A percentile compares a stretch with the other conserved stretches of the same genome.
Evolutionary conservation across 2,329 filamentous ascomycete genomes (phyloP).

Genomic region (Cladosporium sp.): DNA sequence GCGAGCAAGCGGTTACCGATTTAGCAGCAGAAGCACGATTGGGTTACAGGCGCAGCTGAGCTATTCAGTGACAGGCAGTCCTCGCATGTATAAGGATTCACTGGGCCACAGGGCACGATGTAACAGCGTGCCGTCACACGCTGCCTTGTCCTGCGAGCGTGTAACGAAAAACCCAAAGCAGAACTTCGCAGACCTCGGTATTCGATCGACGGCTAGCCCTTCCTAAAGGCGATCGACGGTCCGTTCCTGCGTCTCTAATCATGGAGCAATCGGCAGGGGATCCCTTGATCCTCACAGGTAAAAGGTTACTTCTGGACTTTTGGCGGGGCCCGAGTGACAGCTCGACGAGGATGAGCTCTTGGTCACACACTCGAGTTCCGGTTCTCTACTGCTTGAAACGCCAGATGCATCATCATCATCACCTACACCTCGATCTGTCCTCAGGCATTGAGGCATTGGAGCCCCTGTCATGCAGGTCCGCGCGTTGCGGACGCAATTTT

Average conservation of each 20-base stretch:
- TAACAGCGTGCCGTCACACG: not conserved
- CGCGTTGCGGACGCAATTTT: constrained; percentile 4
- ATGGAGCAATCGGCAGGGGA: constrained; percentile 2
- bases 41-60: not conserved
- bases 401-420: too few relatives aligned
- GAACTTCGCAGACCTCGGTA: constrained; percentile 10
- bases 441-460: too few relatives aligned
- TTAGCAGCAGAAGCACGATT: constrained; percentile 6
- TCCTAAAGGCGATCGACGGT: constrained; percentile 2
- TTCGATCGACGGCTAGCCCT: constrained; percentile 9
- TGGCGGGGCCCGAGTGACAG: too few relatives aligned
- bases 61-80: not conserved
- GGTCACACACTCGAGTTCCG: too few relatives aligned
- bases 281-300: not conserved
- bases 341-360: too few relatives aligned
- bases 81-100: not conserved
- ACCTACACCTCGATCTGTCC: too few relatives aligned
- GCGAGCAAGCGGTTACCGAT: constrained; percentile 1
- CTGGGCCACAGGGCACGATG: too few relatives aligned
- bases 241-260: not conserved
- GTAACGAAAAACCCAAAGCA: not conserved
- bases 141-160: not conserved
- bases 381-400: too few relatives aligned
- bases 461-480: constrained; percentile 7
- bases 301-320: not conserved